A percentile compares a stretch with the other conserved stretches of the same genome.
Evolutionary conservation across 805 yeast species (phyloP).

Genomic region (Clavispora carvajalis): DNA sequence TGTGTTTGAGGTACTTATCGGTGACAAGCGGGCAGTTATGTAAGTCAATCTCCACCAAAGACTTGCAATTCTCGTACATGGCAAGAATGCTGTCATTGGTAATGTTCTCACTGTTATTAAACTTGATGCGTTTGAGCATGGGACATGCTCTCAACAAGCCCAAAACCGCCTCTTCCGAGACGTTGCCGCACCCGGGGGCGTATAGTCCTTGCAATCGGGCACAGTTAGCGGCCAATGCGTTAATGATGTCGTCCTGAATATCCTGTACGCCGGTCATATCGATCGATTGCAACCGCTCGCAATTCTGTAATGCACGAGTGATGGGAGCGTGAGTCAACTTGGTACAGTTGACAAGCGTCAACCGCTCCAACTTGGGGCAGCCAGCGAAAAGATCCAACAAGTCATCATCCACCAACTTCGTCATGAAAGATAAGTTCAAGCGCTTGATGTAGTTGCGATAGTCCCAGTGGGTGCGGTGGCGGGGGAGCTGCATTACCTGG

Average conservation of each 20-base stretch:
- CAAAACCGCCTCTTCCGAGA: conserved; percentile 60
- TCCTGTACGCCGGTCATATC: conserved; percentile 78
- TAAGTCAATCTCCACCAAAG: conserved; percentile 84
- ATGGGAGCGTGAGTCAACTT: conserved; percentile 59
- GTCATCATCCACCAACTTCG: conserved; percentile 60
- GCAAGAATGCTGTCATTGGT: conserved; percentile 57
- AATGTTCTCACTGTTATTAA: conserved; percentile 65
- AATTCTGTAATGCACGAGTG: conserved; percentile 53
- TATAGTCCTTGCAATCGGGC: conserved; percentile 81
- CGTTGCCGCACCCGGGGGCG: conserved; percentile 76
- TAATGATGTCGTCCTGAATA: conserved; percentile 60
- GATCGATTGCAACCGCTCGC: conserved; percentile 72
- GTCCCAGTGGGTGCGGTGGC: conserved; percentile 53
- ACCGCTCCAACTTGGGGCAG: conserved; percentile 74
- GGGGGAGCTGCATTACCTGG: conserved; percentile 48
- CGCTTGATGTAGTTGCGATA: conserved; percentile 69
- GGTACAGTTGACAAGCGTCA: conserved; percentile 78
- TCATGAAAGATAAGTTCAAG: conserved; percentile 71
- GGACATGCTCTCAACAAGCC: conserved; percentile 60
- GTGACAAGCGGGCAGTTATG: conserved; percentile 75
- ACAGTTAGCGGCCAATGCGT: conserved; percentile 65
- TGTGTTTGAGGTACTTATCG: conserved; percentile 51
- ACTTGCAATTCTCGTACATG: conserved; percentile 67
- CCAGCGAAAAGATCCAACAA: conserved; percentile 57
- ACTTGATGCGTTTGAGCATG: conserved; percentile 73